Conservation (phyloP, 768 basidiomycete species). For the Vararia minispora region DNA sequence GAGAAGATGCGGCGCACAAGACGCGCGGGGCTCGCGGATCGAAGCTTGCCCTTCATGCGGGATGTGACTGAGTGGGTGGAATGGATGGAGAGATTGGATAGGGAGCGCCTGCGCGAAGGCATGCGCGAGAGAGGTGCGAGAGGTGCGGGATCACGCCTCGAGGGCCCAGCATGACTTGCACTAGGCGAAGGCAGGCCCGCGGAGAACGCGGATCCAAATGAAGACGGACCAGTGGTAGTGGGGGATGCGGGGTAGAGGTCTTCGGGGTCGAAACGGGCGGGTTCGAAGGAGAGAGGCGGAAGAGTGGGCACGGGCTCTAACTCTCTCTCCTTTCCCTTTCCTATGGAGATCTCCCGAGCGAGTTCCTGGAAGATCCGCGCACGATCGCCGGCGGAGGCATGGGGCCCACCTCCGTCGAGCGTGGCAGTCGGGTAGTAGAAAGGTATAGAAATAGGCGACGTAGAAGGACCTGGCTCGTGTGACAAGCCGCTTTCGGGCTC, state of each 20-base stretch:
- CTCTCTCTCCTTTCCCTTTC: slow-evolving; percentile 47
- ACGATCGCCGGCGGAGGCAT: not conserved
- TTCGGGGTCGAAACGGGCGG: slow-evolving; percentile 37
- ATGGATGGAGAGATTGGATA: slow-evolving; percentile 40
- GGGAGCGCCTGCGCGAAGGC: slow-evolving; percentile 41
- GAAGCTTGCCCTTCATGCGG: slow-evolving; percentile 35
- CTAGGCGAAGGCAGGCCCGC: slow-evolving; percentile 1
- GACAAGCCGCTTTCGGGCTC: slow-evolving; percentile 11
- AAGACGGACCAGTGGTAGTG: slow-evolving; percentile 19
- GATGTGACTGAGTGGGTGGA: slow-evolving; percentile 34
- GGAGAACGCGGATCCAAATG: slow-evolving; percentile 18
- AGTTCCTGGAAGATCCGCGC: slow-evolving; percentile 7
- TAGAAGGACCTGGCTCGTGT: slow-evolving; percentile 17
- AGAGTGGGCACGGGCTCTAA: slow-evolving; percentile 40
- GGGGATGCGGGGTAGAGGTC: slow-evolving; percentile 29
- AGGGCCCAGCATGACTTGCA: not conserved
- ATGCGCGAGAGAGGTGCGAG: slow-evolving; percentile 14
- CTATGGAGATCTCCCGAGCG: slow-evolving; percentile 9
- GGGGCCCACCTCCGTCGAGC: slow-evolving; percentile 1
- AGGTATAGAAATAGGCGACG: slow-evolving; percentile 6
- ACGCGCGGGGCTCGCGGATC: slow-evolving; percentile 31
- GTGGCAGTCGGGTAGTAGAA: not conserved
- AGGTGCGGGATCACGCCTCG: slow-evolving; percentile 1
- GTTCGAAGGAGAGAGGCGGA: slow-evolving; percentile 53
- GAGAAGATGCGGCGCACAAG: slow-evolving; percentile 46